These are phyloP conservation scores for Aspergillus sp. DNA, from an alignment of 2,329 filamentous ascomycete genomes.

Conservation along the genomic window DNA sequence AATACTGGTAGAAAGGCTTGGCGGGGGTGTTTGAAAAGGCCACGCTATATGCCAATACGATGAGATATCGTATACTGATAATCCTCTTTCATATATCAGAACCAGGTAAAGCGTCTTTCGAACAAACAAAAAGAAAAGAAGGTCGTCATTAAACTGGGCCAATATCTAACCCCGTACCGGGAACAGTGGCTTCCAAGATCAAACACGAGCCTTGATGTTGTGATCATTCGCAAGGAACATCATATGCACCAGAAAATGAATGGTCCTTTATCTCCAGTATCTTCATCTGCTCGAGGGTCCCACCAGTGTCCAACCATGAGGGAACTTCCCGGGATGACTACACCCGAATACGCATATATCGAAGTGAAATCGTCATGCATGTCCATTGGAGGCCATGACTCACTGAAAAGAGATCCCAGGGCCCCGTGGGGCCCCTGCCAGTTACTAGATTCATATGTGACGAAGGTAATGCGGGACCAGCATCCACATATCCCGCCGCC, in stretches of 20 bases:
- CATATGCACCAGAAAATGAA: constrained; percentile 8
- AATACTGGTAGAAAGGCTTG: background rate
- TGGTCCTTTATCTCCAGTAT: background rate
- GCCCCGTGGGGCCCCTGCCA: background rate
- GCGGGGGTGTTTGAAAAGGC: too few relatives aligned
- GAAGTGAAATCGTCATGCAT: constrained; percentile 29
- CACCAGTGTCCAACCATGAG: constrained; percentile 53
- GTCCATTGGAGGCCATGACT: constrained; percentile 16
- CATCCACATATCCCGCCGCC: constrained; percentile 31
- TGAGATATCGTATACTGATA: background rate
- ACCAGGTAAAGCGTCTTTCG: too few relatives aligned
- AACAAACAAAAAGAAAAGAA: too few relatives aligned
- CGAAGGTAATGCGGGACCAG: constrained; percentile 40
- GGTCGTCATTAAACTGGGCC: too few relatives aligned
- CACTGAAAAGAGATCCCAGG: constrained; percentile 6
- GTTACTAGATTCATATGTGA: constrained; percentile 28
- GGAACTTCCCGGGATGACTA: constrained; percentile 47
- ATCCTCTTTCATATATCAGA: background rate
- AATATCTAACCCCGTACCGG: too few relatives aligned
- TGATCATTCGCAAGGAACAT: background rate
- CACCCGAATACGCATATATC: constrained; percentile 49
- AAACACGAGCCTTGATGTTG: background rate
- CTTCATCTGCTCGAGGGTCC: constrained; percentile 19
- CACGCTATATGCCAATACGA: background rate
- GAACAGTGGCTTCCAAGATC: background rate